Base-by-base conservation (phyloP, 345 rosid genomes). In the Streptanthus diversifolius region DNA sequence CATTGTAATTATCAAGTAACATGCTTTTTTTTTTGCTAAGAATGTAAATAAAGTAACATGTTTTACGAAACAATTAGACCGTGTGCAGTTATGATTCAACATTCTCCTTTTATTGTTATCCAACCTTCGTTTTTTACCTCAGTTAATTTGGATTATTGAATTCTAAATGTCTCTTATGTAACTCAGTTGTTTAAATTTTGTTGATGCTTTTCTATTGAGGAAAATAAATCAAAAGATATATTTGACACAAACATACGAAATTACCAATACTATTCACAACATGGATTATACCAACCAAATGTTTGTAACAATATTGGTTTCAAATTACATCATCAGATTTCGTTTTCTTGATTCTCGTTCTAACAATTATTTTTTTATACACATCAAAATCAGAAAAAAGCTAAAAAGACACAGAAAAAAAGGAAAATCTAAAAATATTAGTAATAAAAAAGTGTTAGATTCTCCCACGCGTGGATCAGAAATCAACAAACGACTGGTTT, bases 401-500 rank as follows among this genome's bases (percentile, higher is more conserved):
- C 77, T 44, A 55, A 15, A 25, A 51, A 6, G 41, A 51, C 10
- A 32, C 14, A 8, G 43, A 17, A 37, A 18, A 10, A 44, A 18
- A 27, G 45, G 51, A 43, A 2, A 55, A 41, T 43, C 24, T 30
- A 43, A 51, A 35, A 66, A 10, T 18, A 65, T 8, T 27, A 24
- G 2, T 49, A 49, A 49, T 49, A 49, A 35, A 25, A 29, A 27
- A 21, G 39, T 64, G 77, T 66, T 58, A 74, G 78, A 58, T 51
- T 71, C 70, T 54, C 57, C 58, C 77, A 61, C 79, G 57, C 82
- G 74, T 71, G 83, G 61, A 48, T 80, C 80, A 85, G 75, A 75
- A 87, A 74, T 81, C 89, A 33, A 73, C 35, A 35, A 87, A 80
- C 30, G 86, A 72, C 59, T 70, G 70, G 58, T 63, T 78, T 52